phyloP scores from a whole-genome alignment of 202 grass and related monocot genomes.

The Bolboschoenoplectus hybrid region DNA sequence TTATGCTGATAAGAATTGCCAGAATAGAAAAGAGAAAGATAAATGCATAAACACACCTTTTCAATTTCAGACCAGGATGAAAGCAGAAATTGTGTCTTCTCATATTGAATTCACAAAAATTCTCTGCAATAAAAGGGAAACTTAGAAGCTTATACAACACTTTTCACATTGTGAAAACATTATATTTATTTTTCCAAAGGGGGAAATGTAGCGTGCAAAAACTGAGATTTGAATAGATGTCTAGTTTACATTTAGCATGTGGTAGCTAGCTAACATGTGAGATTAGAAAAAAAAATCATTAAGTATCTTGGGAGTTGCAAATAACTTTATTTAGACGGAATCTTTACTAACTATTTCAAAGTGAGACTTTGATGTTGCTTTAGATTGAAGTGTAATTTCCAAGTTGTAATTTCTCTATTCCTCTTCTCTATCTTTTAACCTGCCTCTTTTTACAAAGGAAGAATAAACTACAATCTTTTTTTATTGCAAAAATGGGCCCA shows the following conservation, averaged over 20 bases:
- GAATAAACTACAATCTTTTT: neutral
- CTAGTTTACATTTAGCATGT: neutral
- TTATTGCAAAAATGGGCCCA: neutral
- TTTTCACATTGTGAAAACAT: neutral
- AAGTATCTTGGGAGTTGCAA: neutral
- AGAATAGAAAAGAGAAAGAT: slow-evolving; percentile 24
- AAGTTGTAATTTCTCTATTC: neutral
- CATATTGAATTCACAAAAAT: slow-evolving; percentile 2
- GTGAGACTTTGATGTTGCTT: slow-evolving; percentile 32
- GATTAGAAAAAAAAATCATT: neutral
- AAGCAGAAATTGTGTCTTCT: slow-evolving; percentile 5
- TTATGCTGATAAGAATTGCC: slow-evolving; percentile 27
- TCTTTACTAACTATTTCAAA: slow-evolving; percentile 28
- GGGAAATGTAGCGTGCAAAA: neutral
- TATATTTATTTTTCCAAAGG: neutral
- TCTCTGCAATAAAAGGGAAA: neutral
- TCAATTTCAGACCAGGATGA: neutral
- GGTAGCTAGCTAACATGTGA: slow-evolving; percentile 15
- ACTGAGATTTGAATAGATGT: slow-evolving; percentile 20
- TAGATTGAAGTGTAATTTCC: slow-evolving; percentile 18
- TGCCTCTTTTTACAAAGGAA: neutral
- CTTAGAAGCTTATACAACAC: neutral
- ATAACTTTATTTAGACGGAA: slow-evolving; percentile 4
- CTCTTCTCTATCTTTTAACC: neutral
- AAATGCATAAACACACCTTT: slow-evolving; percentile 38